Percentiles rank a stretch among this genome's conserved stretches.
These are phyloP conservation scores for Ettlia oleoabundans DNA, from an alignment of 139 green algal genomes.

Conservation along the genomic window DNA sequence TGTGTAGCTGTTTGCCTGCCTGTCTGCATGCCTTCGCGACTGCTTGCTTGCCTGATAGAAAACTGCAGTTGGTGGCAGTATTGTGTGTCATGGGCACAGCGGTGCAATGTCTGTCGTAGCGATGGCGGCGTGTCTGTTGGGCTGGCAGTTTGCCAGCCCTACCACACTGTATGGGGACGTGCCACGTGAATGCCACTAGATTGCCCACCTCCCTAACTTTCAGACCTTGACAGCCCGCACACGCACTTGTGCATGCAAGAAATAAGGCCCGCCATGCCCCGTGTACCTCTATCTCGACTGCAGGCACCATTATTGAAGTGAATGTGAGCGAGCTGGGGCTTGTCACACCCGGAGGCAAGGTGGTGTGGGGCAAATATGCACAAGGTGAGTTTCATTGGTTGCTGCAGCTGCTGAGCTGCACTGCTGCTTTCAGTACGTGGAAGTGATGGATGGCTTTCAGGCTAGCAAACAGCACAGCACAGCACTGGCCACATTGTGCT, in stretches of 20 bases:
- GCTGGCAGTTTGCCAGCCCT: no score
- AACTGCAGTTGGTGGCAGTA: no score
- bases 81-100: no score
- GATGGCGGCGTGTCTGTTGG: no score
- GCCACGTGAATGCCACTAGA: no score
- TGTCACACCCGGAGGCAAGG: slow-evolving; percentile 98
- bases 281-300: not conserved
- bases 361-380: slow-evolving; percentile 99
- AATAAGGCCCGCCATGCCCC: not conserved
- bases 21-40: not conserved
- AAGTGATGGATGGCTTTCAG: no score
- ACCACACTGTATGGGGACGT: no score
- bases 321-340: slow-evolving; percentile 98
- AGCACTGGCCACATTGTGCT: no score
- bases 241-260: not conserved
- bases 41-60: not conserved
- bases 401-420: not conserved
- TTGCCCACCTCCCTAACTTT: no score
- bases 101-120: no score
- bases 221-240: not conserved
- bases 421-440: no score
- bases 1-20: slow-evolving; percentile 34
- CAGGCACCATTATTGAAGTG: slow-evolving; percentile 93
- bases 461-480: no score
- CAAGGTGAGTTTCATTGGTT: slow-evolving; percentile 70